A percentile compares a stretch with the other conserved stretches of the same genome.
These are phyloP conservation scores for Batrachochytrium dendrobatidis DNA, from an alignment of 371 early-diverging fungal genomes.

Conservation along the genomic window DNA sequence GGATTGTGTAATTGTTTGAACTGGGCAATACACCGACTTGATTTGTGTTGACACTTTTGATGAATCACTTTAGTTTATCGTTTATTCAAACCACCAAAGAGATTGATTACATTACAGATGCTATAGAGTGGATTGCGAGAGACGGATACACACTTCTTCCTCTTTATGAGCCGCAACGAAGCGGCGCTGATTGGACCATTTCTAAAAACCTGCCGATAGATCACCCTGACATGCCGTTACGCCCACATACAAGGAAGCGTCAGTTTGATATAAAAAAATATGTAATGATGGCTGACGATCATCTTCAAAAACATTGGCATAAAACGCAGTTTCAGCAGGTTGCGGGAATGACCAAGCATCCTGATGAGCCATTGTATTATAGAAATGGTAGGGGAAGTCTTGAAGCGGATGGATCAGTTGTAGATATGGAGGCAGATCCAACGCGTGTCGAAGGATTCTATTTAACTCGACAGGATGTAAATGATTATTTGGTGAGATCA, in stretches of 20 bases:
- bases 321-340: not conserved
- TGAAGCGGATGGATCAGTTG: not conserved
- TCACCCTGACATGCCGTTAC: not conserved
- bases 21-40: too few species aligned
- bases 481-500: not conserved
- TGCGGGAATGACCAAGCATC: not conserved
- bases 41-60: too few species aligned
- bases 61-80: constrained; percentile 6
- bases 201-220: not conserved
- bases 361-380: not conserved
- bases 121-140: constrained; percentile 7
- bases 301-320: not conserved
- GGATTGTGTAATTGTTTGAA: too few species aligned
- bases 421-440: not conserved
- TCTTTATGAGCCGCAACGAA: constrained; percentile 4
- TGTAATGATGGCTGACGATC: too few species aligned
- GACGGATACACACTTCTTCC: constrained; percentile 11
- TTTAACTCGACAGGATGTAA: not conserved
- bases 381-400: not conserved
- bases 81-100: constrained; percentile 3
- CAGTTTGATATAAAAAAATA: not conserved
- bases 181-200: not conserved
- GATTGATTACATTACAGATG: constrained; percentile 10
- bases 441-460: too few species aligned
- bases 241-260: not conserved